phyloP scores from a whole-genome alignment of 768 basidiomycete genomes.

The Auricularia auricula-judae region DNA sequence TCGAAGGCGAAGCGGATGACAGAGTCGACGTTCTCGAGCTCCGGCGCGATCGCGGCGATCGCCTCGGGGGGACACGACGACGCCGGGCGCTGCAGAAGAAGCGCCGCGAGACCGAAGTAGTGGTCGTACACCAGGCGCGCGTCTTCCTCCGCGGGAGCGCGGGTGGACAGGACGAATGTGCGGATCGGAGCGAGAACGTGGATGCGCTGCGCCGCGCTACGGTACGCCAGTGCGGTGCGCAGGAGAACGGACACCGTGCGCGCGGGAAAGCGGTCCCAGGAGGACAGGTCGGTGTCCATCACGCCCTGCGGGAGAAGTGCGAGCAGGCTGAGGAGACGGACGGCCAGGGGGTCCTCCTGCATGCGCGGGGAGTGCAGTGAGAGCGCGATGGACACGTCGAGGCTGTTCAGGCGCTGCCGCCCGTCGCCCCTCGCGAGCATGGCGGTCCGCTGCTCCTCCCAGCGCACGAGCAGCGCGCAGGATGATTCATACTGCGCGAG shows the following conservation, averaged over 20 bases:
- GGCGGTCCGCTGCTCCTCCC: not conserved
- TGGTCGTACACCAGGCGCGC: not conserved
- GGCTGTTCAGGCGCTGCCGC: not conserved
- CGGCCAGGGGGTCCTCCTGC: not conserved
- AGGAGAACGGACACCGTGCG: not conserved
- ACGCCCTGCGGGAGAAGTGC: not conserved
- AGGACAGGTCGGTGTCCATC: slow-evolving; percentile 8
- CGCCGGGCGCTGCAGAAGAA: not conserved
- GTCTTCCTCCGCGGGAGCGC: not conserved
- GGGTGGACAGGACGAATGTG: not conserved
- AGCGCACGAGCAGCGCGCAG: not conserved
- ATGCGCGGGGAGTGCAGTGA: not conserved
- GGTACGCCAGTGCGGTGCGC: not conserved
- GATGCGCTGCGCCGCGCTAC: not conserved
- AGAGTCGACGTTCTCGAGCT: not conserved
- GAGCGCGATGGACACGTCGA: not conserved
- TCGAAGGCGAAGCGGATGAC: not conserved
- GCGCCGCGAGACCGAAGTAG: not conserved
- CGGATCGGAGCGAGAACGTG: not conserved
- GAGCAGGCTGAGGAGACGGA: not conserved
- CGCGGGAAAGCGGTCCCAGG: slow-evolving; percentile 4
- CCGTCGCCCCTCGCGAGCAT: not conserved
- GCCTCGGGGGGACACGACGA: not conserved
- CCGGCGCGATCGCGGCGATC: not conserved
- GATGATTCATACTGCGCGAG: not conserved